A percentile compares a stretch with the other conserved stretches of the same genome.
Evolutionary conservation across 2,329 filamentous ascomycete genomes (phyloP).

Genomic region (Coleophoma cylindrospora): DNA sequence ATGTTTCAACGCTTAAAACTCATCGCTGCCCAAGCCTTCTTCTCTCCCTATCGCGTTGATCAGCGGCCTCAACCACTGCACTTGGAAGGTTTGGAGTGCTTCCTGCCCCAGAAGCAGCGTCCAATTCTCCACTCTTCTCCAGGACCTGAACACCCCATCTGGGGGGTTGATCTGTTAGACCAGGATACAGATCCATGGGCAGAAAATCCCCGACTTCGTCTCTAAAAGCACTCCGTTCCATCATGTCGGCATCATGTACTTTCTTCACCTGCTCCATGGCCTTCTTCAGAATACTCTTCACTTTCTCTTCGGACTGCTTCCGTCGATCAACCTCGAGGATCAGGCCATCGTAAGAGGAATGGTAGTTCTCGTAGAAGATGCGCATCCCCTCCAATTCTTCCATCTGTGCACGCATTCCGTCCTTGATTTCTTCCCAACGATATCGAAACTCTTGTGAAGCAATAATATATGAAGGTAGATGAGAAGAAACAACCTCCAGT

Average conservation of each 20-base stretch:
- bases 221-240: constrained; percentile 72
- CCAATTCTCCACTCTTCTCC: constrained; percentile 2
- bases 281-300: constrained; percentile 69
- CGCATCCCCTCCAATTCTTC: constrained; percentile 72
- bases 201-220: constrained; percentile 81
- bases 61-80: constrained; percentile 19
- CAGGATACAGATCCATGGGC: constrained; percentile 83
- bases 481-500: constrained; percentile 62
- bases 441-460: constrained; percentile 59
- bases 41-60: constrained; percentile 19
- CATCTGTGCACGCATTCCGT: constrained; percentile 63
- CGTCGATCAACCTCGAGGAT: constrained; percentile 80
- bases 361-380: constrained; percentile 83
- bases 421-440: constrained; percentile 71
- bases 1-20: neutral
- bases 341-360: constrained; percentile 76
- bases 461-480: constrained; percentile 60
- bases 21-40: constrained; percentile 6
- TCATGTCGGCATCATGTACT: constrained; percentile 66
- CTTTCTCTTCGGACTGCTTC: constrained; percentile 65
- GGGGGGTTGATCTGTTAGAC: constrained; percentile 47
- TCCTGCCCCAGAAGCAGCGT: constrained; percentile 8
- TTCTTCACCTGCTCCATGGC: constrained; percentile 72
- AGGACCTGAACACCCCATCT: constrained; percentile 18
- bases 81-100: constrained; percentile 17